Evolutionary conservation across 108 stramenopile genomes (phyloP), one percentile per base, ranked within the genome.

Genomic region (Seminavis robusta): DNA sequence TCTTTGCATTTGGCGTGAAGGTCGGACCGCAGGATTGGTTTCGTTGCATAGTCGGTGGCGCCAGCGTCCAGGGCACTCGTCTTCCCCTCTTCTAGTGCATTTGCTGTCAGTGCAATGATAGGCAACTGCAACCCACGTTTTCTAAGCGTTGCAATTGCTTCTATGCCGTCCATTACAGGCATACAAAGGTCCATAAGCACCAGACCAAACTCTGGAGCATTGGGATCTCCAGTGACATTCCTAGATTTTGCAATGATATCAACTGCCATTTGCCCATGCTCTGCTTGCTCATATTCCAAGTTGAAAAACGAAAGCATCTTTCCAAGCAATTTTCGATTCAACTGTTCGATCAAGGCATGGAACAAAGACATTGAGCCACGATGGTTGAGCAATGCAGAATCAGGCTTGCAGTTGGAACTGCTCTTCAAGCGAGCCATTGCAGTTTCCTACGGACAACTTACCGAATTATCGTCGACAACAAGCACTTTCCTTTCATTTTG

Each of bases 81-180:
- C 13, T 46, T 40, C 26, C 44, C 56, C 16, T 47, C 33, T 44
- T 61, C 46, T 31, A 71, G 17, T 1, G 70, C 70, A 59, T 36
- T 39, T 0, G 70, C 70, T 7, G 70, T 71, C 33, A 71, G 40
- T 4, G 70, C 70, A 3, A 71, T 31, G 21, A 64, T 61, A 24
- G 70, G 70, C 0, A 71, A 26, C 1, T 56, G 43, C 28, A 62
- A 11, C 1, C 36, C 45, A 0, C 25, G 16, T 21, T 56, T 15
- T 33, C 57, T 57, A 52, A 84, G 79, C 3, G 52, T 30, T 37
- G 39, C 61, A 24, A 74, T 80, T 13, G 81, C 81, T 44, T 77
- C 70, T 25, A 63, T 67, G 4, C 89, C 89, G 59, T 84, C 83
- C 78, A 86, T 80, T 3, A 84, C 73, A 0, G 84, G 84, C 84